Percentiles rank a stretch among this genome's conserved stretches.
Conservation (phyloP, 768 basidiomycete species). For the Amanita pseudoporphyria region DNA sequence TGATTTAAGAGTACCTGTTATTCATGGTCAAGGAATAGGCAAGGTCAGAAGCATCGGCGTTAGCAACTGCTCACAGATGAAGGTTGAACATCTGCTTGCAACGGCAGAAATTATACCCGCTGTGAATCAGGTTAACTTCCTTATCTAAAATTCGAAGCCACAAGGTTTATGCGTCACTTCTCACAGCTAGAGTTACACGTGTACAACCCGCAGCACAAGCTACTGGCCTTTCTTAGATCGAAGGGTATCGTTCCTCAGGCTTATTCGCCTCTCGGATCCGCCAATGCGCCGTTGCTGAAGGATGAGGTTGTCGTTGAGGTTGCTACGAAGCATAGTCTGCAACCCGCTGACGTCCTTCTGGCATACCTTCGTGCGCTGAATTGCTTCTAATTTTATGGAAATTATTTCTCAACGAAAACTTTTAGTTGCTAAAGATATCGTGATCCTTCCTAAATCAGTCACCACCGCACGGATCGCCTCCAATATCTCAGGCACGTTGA, state of each 20-base stretch:
- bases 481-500: conserved; percentile 44
- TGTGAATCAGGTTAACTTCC: conserved; percentile 52
- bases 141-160: not conserved
- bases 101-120: conserved; percentile 59
- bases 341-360: conserved; percentile 48
- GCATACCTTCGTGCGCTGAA: conserved; percentile 48
- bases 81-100: conserved; percentile 62
- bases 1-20: not conserved
- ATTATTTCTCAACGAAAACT: conserved; percentile 2
- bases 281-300: conserved; percentile 51
- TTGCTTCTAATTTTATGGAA: not conserved
- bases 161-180: not conserved
- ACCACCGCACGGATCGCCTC: conserved; percentile 56
- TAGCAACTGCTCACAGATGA: conserved; percentile 64
- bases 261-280: conserved; percentile 73
- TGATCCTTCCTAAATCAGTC: conserved; percentile 72
- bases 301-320: conserved; percentile 54
- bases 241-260: conserved; percentile 68
- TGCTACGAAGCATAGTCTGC: conserved; percentile 45
- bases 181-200: conserved; percentile 61
- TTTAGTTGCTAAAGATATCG: conserved; percentile 51
- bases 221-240: conserved; percentile 49
- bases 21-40: conserved; percentile 24
- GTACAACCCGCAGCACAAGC: conserved; percentile 66
- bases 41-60: conserved; percentile 64